Evolutionary conservation across 306 rosid species (phyloP).

Genomic region (Ziziphus jujuba): DNA sequence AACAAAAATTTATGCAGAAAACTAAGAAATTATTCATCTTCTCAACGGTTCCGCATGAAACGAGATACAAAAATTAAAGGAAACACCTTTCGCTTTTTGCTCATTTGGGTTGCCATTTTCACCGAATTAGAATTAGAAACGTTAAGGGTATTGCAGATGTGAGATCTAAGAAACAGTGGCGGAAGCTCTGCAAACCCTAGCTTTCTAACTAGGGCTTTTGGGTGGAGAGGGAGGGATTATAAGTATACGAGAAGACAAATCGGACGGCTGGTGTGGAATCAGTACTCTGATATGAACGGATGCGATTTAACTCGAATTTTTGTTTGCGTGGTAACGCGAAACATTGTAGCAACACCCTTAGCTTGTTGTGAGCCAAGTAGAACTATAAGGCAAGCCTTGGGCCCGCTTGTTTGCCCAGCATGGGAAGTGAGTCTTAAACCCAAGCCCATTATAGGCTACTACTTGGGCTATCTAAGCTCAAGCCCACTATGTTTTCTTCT

Average conservation of each 20-base stretch:
- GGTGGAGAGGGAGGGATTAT: slow-evolving; percentile 11
- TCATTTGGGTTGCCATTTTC: slow-evolving; percentile 48
- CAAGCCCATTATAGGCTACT: too few relatives aligned
- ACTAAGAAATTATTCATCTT: not conserved
- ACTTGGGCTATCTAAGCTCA: too few relatives aligned
- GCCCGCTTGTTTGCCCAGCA: too few relatives aligned
- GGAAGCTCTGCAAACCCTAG: slow-evolving; percentile 48
- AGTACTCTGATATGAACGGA: slow-evolving; percentile 19
- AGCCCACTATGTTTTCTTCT: too few relatives aligned
- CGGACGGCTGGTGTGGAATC: slow-evolving; percentile 23
- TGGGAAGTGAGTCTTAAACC: too few relatives aligned
- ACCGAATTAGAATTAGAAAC: slow-evolving; percentile 2
- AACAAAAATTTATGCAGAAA: not conserved
- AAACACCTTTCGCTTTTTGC: slow-evolving; percentile 80
- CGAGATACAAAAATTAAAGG: not conserved
- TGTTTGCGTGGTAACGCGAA: too few relatives aligned
- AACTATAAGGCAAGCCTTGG: too few relatives aligned
- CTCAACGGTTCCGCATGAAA: not conserved
- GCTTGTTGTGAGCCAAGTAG: too few relatives aligned
- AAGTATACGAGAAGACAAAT: slow-evolving; percentile 1
- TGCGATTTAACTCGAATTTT: slow-evolving; percentile 7
- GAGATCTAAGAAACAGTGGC: slow-evolving; percentile 24
- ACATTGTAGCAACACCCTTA: too few relatives aligned
- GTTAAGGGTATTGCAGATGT: not conserved
- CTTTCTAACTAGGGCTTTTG: not conserved